Conservation (phyloP, 495 filamentous ascomycete species). For the Hyaloscypha hepaticicola region DNA sequence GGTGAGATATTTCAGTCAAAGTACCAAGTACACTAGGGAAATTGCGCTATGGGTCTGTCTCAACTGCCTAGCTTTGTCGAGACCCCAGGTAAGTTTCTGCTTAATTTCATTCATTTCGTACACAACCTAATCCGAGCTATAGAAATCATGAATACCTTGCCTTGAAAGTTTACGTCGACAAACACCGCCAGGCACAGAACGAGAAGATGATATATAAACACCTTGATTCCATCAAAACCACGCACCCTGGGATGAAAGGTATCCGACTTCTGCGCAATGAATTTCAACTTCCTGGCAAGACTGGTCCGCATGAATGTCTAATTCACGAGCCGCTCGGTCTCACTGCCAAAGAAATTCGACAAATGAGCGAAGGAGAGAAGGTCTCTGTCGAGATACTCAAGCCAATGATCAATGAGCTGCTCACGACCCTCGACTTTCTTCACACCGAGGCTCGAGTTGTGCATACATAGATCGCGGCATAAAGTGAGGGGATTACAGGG, state of each 20-base stretch:
- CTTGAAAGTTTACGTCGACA: constrained; percentile 10
- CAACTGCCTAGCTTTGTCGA: constrained; percentile 49
- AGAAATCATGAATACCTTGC: constrained; percentile 6
- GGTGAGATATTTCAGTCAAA: constrained; percentile 39
- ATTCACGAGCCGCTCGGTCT: constrained; percentile 19
- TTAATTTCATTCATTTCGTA: not conserved
- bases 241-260: constrained; percentile 13
- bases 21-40: constrained; percentile 46
- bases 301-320: constrained; percentile 20
- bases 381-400: constrained; percentile 16
- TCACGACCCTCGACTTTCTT: constrained; percentile 23
- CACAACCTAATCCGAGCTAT: not conserved
- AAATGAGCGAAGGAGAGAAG: not conserved
- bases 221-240: constrained; percentile 6
- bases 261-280: constrained; percentile 13
- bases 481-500: too few relatives aligned
- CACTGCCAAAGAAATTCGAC: constrained; percentile 12
- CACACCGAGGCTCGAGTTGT: constrained; percentile 21
- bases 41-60: constrained; percentile 45
- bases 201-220: constrained; percentile 23
- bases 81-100: constrained; percentile 34
- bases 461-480: too few relatives aligned
- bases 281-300: constrained; percentile 16
- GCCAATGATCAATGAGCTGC: constrained; percentile 8
- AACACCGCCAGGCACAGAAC: constrained; percentile 3